Base-by-base conservation (phyloP, 2,329 filamentous ascomycete genomes). In the Colletotrichum trifolii region DNA sequence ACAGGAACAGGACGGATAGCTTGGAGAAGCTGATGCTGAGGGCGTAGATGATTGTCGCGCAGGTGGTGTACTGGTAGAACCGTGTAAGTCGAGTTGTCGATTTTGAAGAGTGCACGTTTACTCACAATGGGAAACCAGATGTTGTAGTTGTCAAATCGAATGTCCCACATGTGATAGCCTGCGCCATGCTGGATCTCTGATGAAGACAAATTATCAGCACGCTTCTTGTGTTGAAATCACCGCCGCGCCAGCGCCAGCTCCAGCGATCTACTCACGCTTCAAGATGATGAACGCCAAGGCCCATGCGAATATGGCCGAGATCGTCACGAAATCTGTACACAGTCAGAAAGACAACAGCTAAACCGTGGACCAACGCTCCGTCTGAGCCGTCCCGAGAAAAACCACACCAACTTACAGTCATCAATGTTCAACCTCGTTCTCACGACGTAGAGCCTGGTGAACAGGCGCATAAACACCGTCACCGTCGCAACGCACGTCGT, bases 391-490 rank as follows among this genome's bases (percentile, higher is more conserved):
- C 10, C 42, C 12, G 6, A 13, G 42, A 13, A 25, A 5, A 25
- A 43, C 6, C 5, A 13, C 13, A 13, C 13, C 10, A 13, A 13
- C 73, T 55, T 33, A 74, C 73, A 74, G 34, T 75, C 73, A 59
- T 75, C 73, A 11, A 50, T 43, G 8, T 72, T 74, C 46, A 75
- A 25, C 10, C 67, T 63, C 25, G 69, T 68, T 55, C 72, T 71
- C 1, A 72, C 72, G 17, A 75, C 70, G 52, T 69, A 71, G 40
- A 69, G 72, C 34, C 73, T 70, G 4, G 73, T 75, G 25, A 74
- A 74, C 0, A 74, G 39, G 2, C 73, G 67, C 11, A 75, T 62
- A 7, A 54, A 33, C 4, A 75, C 72, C 39, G 69, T 64, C 0
- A 73, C 42, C 2, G 66, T 55, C 1, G 73, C 72, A 15, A 73